Conservation (phyloP, 208 protist species). For the Leishmania braziliensis region DNA sequence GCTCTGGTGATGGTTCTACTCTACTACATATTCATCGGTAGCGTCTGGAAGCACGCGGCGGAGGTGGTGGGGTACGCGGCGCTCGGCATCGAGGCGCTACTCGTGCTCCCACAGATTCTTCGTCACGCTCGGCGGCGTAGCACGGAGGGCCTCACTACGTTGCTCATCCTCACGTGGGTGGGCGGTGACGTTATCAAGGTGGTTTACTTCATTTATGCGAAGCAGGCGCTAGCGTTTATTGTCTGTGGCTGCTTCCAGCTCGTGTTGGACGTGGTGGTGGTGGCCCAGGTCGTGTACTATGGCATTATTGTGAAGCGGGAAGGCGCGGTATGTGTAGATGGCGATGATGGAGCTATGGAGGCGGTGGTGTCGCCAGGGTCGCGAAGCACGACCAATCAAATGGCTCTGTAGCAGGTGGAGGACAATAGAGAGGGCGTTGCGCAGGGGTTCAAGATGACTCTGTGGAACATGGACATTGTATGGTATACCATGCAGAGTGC, state of each 20-base stretch:
- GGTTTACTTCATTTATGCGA: constrained; percentile 61
- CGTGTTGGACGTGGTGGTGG: constrained; percentile 58
- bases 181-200: constrained; percentile 74
- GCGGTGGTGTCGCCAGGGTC: not conserved
- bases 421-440: not conserved
- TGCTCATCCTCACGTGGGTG: constrained; percentile 76
- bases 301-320: constrained; percentile 9
- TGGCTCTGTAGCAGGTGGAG: not conserved
- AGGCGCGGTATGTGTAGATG: not conserved
- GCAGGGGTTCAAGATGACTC: not conserved
- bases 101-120: constrained; percentile 82
- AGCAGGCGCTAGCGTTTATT: constrained; percentile 73
- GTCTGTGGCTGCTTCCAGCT: constrained; percentile 71
- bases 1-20: constrained; percentile 33
- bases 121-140: constrained; percentile 62
- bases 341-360: not conserved
- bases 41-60: constrained; percentile 9
- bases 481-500: not conserved
- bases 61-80: constrained; percentile 67
- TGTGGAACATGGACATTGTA: not conserved
- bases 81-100: constrained; percentile 62
- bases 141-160: constrained; percentile 61
- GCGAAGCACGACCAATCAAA: not conserved
- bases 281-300: constrained; percentile 65
- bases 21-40: constrained; percentile 35